Conservation (phyloP, 495 filamentous ascomycete species). For the Glarea lozoyensis region DNA sequence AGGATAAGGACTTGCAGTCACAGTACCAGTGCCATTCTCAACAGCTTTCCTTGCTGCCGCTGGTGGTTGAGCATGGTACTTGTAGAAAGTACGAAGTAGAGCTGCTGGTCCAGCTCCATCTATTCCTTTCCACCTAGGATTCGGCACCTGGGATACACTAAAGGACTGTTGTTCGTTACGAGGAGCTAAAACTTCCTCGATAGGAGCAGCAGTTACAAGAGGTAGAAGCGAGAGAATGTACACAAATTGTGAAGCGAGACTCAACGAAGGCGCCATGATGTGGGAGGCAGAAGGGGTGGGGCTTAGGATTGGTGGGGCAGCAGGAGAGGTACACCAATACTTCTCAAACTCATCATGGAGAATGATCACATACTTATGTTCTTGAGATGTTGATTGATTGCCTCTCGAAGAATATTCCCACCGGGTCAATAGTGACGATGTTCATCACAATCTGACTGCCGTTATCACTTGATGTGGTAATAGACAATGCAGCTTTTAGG, state of each 20-base stretch:
- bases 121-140: neutral
- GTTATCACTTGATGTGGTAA: neutral
- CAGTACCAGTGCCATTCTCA: slow-evolving; percentile 32
- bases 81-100: neutral
- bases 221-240: neutral
- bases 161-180: neutral
- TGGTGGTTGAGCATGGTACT: neutral
- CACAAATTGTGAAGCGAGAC: neutral
- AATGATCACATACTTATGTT: neutral
- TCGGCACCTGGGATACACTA: neutral
- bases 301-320: neutral
- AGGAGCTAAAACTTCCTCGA: neutral
- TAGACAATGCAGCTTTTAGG: neutral
- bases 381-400: no score
- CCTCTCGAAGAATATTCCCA: no score
- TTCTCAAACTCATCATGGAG: neutral
- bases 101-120: neutral
- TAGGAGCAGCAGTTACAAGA: neutral
- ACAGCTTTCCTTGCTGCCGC: neutral
- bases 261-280: slow-evolving; percentile 1
- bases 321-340: neutral
- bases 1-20: slow-evolving; percentile 44
- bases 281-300: neutral
- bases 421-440: no score
- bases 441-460: no score